phyloP scores from a whole-genome alignment of 176 grass and related monocot genomes.

The Musa troglodytarum region DNA sequence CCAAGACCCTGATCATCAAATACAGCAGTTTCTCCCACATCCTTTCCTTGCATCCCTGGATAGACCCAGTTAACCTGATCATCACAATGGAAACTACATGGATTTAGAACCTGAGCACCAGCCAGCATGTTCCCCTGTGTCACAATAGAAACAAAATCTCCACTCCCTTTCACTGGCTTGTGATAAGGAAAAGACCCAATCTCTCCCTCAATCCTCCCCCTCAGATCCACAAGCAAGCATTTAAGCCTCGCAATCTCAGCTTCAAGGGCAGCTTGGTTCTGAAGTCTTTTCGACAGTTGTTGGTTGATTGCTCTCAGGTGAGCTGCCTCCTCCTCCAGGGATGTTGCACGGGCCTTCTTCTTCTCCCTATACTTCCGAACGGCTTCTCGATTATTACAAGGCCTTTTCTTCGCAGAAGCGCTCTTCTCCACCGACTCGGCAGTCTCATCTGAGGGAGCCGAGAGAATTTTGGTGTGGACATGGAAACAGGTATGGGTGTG shows the following conservation, averaged over 20 bases:
- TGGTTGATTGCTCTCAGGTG: constrained; percentile 60
- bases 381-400: constrained; percentile 63
- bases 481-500: constrained; percentile 83
- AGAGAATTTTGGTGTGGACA: constrained; percentile 63
- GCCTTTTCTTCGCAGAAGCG: constrained; percentile 18
- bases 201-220: constrained; percentile 69
- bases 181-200: constrained; percentile 37
- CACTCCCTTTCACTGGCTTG: constrained; percentile 21
- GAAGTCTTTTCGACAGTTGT: constrained; percentile 50
- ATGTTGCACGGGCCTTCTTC: constrained; percentile 89
- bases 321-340: constrained; percentile 74
- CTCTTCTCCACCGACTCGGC: constrained; percentile 8
- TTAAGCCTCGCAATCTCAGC: constrained; percentile 61
- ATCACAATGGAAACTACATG: constrained; percentile 8
- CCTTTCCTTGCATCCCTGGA: constrained; percentile 3
- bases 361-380: constrained; percentile 96
- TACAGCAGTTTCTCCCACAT: not conserved
- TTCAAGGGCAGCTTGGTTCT: constrained; percentile 50
- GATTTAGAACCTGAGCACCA: not conserved
- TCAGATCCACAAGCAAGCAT: constrained; percentile 65
- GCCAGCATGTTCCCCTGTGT: not conserved
- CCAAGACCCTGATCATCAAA: not conserved
- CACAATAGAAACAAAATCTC: not conserved
- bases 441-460: not conserved
- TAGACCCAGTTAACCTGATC: not conserved